Evolutionary conservation across 1,284 basidiomycete genomes (phyloP).

Genomic region (Gomphus bonarii): DNA sequence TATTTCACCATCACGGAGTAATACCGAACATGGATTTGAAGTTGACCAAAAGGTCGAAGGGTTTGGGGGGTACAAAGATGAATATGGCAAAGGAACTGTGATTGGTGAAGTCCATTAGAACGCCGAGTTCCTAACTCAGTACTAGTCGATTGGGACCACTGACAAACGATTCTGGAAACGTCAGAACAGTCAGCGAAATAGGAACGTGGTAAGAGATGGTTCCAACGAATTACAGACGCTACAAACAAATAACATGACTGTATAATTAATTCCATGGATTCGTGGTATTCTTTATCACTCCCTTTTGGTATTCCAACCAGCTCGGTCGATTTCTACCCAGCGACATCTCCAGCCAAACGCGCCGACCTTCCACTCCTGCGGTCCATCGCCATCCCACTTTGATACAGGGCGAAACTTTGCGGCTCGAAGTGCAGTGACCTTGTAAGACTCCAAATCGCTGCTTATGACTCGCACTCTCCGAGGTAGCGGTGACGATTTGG

Average conservation of each 20-base stretch:
- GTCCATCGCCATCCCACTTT: conserved; percentile 24
- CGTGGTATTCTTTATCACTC: neutral
- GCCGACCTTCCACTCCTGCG: conserved; percentile 17
- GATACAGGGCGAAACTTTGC: conserved; percentile 41
- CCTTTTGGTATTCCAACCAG: conserved; percentile 26
- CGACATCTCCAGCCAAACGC: conserved; percentile 42
- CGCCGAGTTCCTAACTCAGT: too few relatives aligned
- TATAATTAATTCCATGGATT: neutral
- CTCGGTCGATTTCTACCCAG: conserved; percentile 29
- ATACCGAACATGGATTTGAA: too few relatives aligned
- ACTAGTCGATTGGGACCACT: too few relatives aligned
- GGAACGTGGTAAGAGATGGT: neutral
- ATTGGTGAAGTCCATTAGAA: too few relatives aligned
- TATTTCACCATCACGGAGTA: too few relatives aligned
- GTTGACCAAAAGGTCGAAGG: too few relatives aligned
- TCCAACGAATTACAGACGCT: neutral
- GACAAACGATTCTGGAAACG: neutral
- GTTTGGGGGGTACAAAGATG: too few relatives aligned
- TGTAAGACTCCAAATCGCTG: conserved; percentile 42
- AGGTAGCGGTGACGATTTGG: conserved; percentile 24
- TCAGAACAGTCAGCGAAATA: neutral
- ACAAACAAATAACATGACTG: neutral
- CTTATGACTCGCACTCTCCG: conserved; percentile 35
- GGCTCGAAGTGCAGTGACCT: conserved; percentile 33
- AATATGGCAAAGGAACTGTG: too few relatives aligned